Base-by-base conservation (phyloP, 108 stramenopile genomes). In the Conticribra guillardii region DNA sequence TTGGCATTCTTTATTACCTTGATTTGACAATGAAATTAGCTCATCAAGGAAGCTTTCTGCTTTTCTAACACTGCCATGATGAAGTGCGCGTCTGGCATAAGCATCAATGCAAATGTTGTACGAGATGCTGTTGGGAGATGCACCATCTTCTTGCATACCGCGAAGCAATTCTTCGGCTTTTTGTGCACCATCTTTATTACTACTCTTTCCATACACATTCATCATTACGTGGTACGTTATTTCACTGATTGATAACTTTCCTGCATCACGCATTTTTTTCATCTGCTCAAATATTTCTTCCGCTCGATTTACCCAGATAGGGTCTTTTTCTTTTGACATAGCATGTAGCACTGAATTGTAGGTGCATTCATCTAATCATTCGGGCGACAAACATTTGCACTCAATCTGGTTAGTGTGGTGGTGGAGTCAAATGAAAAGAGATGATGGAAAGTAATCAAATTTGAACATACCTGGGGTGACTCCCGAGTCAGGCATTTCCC, bases 71-170 rank as follows among this genome's bases (percentile, higher is more conserved):
- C 65, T 58, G 0, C 69, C 79, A 30, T 67, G 73, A 23, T 41
- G 2, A 57, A 57, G 23, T 33, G 32, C 34, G 44, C 15, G n/a
- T 23, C 71, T 57, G 4, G 78, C 78, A 37, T 51, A 79, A 17
- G 78, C 78, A 70, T 75, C 79, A 34, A 80, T 80, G 51, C 73
- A 74, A n/a, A 60, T 75, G 28, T 80, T 80, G 51, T 80, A 80
- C 17, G 74, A 64, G 4, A 69, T 69, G 8, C 45, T 33, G 19
- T 19, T 50, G 9, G 55, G 67, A 33, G 49, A 45, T 4, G 70
- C 18, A 2, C 57, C 75, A 60, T 71, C 58, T 22, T 60, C 4
- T 49, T 67, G 47, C 82, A 87, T 82, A 19, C 61, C 48, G 9
- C 72, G 74, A 28, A 88, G 67, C 31, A 85, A 60, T n/a, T 48